These are phyloP conservation scores for Globisporangium echinulatum DNA, from an alignment of 352 stramenopile genomes.

Conservation along the genomic window DNA sequence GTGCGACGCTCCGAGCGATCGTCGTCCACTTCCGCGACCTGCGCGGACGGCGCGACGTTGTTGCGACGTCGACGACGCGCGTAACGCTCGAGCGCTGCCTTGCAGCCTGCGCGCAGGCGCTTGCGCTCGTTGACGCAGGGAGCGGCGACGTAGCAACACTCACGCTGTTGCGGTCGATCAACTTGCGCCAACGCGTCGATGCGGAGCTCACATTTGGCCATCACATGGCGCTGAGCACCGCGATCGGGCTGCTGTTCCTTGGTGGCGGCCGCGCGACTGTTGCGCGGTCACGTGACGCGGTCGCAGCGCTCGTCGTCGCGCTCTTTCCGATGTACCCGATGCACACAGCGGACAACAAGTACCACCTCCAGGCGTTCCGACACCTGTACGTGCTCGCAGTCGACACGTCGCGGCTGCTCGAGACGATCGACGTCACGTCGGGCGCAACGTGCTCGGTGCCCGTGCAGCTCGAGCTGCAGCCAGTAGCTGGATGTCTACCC, in stretches of 20 bases:
- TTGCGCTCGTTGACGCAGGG: conserved; percentile 95
- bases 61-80: conserved; percentile 62
- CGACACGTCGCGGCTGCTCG: conserved; percentile 59
- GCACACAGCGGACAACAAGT: conserved; percentile 93
- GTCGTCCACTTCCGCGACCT: conserved; percentile 77
- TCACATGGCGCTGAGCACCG: conserved; percentile 92
- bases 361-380: conserved; percentile 80
- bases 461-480: conserved; percentile 36
- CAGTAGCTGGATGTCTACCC: neutral
- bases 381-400: conserved; percentile 90
- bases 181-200: conserved; percentile 71
- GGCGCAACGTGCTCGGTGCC: conserved; percentile 36
- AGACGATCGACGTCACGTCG: conserved; percentile 73
- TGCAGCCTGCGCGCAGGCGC: conserved; percentile 82
- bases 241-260: conserved; percentile 96
- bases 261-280: conserved; percentile 92
- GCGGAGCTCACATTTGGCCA: conserved; percentile 90
- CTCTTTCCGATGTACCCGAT: conserved; percentile 93
- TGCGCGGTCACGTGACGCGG: conserved; percentile 80
- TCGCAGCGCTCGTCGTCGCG: conserved; percentile 92
- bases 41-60: conserved; percentile 40
- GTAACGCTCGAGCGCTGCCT: conserved; percentile 93
- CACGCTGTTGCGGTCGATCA: conserved; percentile 85
- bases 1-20: conserved; percentile 52
- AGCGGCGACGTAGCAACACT: conserved; percentile 93